A percentile compares a stretch with the other conserved stretches of the same genome.
phyloP scores from a whole-genome alignment of 495 filamentous ascomycete genomes.

The Neurospora sp. region DNA sequence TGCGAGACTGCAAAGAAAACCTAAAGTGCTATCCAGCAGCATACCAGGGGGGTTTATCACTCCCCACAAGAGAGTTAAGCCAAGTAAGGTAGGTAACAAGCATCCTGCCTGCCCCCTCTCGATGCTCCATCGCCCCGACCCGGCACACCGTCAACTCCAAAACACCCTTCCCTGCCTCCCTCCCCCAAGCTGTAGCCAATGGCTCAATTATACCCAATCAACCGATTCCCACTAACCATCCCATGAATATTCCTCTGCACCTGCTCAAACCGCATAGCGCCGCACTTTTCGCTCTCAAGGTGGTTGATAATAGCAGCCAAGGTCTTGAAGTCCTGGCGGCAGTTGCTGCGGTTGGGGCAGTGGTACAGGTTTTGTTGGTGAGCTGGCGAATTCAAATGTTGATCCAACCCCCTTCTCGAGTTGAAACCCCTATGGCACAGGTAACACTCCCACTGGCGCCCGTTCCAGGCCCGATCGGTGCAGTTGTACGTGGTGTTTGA shows the following conservation, averaged over 20 bases:
- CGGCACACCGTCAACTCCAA: not conserved
- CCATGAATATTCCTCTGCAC: conserved; percentile 24
- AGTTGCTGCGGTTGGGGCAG: conserved; percentile 34
- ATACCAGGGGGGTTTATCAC: no score
- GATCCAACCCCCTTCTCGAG: conserved; percentile 9
- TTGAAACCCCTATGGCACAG: conserved; percentile 20
- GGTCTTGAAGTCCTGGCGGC: conserved; percentile 34
- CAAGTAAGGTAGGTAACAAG: no score
- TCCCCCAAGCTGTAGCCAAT: not conserved
- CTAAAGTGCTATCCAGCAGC: no score
- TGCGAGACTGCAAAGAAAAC: no score
- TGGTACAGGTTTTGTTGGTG: conserved; percentile 43
- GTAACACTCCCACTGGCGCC: conserved; percentile 19
- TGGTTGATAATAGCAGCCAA: conserved; percentile 44
- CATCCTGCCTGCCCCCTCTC: no score
- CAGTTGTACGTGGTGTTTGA: conserved; percentile 10
- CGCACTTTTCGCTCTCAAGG: conserved; percentile 45
- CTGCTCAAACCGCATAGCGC: conserved; percentile 36
- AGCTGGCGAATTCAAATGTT: conserved; percentile 24
- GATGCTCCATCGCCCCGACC: no score
- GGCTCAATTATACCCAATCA: not conserved
- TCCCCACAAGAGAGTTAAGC: no score
- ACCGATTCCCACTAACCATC: conserved; percentile 9
- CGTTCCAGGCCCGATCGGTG: conserved; percentile 16
- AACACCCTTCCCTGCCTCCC: not conserved